Evolutionary conservation across 108 stramenopile species (phyloP).

Genomic region (Pseudonitzschia pungens): DNA sequence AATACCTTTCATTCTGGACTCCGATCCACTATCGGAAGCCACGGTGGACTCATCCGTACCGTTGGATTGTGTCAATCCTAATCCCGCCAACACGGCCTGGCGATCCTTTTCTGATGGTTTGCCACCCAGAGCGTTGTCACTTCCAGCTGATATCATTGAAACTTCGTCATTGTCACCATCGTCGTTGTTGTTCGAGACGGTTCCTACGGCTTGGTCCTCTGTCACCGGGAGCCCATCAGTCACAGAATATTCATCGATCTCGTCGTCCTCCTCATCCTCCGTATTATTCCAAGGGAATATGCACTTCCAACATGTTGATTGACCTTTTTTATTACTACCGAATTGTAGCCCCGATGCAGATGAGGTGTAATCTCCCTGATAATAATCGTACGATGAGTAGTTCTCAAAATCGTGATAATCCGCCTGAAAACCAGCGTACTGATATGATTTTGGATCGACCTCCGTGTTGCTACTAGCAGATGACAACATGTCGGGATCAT

Average conservation of each 20-base stretch:
- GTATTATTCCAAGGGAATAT: constrained; percentile 31
- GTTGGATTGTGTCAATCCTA: constrained; percentile 42
- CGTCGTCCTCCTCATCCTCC: not conserved
- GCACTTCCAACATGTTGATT: constrained; percentile 25
- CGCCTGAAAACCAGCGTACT: constrained; percentile 36
- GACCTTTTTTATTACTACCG: constrained; percentile 6
- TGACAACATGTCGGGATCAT: not conserved
- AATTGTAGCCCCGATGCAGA: not conserved
- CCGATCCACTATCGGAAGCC: not conserved
- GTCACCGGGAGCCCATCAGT: not conserved
- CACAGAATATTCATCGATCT: constrained; percentile 14
- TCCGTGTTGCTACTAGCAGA: not conserved
- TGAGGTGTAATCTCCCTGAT: not conserved
- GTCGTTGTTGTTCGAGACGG: too few relatives aligned
- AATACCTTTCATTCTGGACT: constrained; percentile 34
- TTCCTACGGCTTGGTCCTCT: not conserved
- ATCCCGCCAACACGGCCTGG: constrained; percentile 46
- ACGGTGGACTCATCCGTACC: not conserved
- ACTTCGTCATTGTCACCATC: constrained; percentile 32
- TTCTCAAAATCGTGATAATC: constrained; percentile 38
- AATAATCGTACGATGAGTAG: constrained; percentile 19
- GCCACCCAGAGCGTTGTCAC: constrained; percentile 45
- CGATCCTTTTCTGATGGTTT: constrained; percentile 42
- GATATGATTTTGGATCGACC: not conserved
- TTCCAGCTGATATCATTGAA: constrained; percentile 29